Percentiles rank a stretch among this genome's conserved stretches.
phyloP scores from a whole-genome alignment of 441 rosid genomes.

The Aleurites moluccanus region DNA sequence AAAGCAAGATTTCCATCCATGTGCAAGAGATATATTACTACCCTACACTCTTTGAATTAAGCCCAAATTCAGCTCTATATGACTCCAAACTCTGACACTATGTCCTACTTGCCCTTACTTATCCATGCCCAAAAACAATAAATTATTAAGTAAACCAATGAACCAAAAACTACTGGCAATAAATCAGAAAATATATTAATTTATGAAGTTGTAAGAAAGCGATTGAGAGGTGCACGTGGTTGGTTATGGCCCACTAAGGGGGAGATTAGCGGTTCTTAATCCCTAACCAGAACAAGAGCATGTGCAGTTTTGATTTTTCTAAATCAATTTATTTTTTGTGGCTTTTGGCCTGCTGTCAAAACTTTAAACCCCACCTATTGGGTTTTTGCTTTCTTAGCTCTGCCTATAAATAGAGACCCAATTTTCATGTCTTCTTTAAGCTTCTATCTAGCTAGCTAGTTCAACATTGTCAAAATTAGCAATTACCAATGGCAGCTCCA shows the following conservation, averaged over 20 bases:
- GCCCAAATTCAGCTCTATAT: constrained; percentile 1
- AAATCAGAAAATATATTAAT: not conserved
- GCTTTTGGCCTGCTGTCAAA: constrained; percentile 6
- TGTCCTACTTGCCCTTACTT: not conserved
- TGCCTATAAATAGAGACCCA: constrained; percentile 10
- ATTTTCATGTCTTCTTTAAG: not conserved
- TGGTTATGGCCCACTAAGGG: constrained; percentile 11
- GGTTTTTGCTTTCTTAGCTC: not conserved
- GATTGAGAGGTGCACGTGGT: constrained; percentile 20
- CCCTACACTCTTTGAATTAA: constrained; percentile 1
- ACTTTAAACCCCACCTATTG: not conserved
- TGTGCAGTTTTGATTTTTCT: constrained; percentile 21
- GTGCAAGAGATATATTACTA: not conserved
- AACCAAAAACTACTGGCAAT: not conserved
- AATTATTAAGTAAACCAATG: not conserved
- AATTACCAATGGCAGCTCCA: not conserved
- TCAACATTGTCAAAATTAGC: not conserved
- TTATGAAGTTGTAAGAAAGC: constrained; percentile 7
- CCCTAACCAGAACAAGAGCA: constrained; percentile 19
- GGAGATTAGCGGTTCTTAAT: constrained; percentile 21
- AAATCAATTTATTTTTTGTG: constrained; percentile 11
- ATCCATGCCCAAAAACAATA: not conserved
- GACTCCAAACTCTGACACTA: constrained; percentile 10
- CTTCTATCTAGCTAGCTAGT: too few relatives aligned
- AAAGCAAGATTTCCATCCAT: not conserved